Conservation (phyloP, 805 yeast species). For the Candida coleopterorum region DNA sequence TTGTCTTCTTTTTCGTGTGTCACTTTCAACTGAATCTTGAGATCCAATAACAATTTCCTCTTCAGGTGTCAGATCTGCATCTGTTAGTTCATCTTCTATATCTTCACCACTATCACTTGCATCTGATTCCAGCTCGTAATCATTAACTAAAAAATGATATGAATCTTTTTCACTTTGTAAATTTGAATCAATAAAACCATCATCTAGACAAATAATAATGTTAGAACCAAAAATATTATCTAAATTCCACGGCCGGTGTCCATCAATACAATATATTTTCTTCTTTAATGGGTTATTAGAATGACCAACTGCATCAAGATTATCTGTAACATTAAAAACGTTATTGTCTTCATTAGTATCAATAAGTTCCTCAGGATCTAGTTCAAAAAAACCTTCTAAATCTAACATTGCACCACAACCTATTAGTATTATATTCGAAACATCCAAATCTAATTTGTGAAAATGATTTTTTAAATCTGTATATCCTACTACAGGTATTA, state of each 20-base stretch:
- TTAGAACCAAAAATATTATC: slow-evolving; percentile 86
- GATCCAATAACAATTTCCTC: slow-evolving; percentile 12
- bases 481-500: slow-evolving; percentile 91
- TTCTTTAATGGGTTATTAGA: slow-evolving; percentile 35
- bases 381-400: slow-evolving; percentile 65
- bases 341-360: slow-evolving; percentile 24
- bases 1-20: slow-evolving; percentile 22
- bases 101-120: slow-evolving; percentile 33
- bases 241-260: slow-evolving; percentile 94
- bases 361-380: slow-evolving; percentile 54
- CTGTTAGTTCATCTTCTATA: slow-evolving; percentile 19
- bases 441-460: slow-evolving; percentile 61
- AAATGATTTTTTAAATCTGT: slow-evolving; percentile 67
- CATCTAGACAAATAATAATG: slow-evolving; percentile 78
- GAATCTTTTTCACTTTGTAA: slow-evolving; percentile 56
- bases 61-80: slow-evolving; percentile 9
- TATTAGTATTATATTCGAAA: slow-evolving; percentile 68
- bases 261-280: slow-evolving; percentile 78
- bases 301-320: slow-evolving; percentile 19
- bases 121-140: slow-evolving; percentile 25
- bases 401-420: slow-evolving; percentile 97
- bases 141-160: slow-evolving; percentile 48
- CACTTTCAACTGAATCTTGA: slow-evolving; percentile 22
- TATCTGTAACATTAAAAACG: slow-evolving; percentile 21
- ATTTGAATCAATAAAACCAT: slow-evolving; percentile 66